Evolutionary conservation across 768 basidiomycete species (phyloP), one percentile per base, ranked within the genome.

Genomic region (Phaeotremella fagi): DNA sequence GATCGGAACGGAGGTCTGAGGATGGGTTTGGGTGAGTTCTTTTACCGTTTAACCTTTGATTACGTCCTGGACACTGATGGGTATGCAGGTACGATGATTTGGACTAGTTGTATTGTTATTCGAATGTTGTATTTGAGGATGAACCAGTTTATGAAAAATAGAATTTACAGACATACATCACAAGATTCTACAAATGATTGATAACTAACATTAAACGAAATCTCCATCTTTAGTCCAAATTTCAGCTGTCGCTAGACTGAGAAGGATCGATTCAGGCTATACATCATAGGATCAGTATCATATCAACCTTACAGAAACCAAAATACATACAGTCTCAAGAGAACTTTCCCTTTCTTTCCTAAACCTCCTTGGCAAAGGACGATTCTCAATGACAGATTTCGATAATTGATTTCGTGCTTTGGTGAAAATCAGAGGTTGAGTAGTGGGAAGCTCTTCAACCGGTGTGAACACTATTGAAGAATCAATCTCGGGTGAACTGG

Each of bases 151-250:
- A n/a, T n/a, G n/a, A n/a, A n/a, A n/a, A n/a, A n/a, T n/a, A n/a
- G n/a, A n/a, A n/a, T n/a, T n/a, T n/a, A n/a, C n/a, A n/a, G n/a
- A n/a, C n/a, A n/a, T n/a, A n/a, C n/a, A n/a, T n/a, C n/a, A n/a
- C n/a, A n/a, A n/a, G n/a, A n/a, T n/a, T n/a, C n/a, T n/a, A n/a
- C n/a, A n/a, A n/a, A n/a, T n/a, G n/a, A n/a, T n/a, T n/a, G n/a
- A n/a, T n/a, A n/a, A n/a, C n/a, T n/a, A n/a, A n/a, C n/a, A n/a
- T n/a, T n/a, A n/a, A n/a, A n/a, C n/a, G n/a, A n/a, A n/a, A n/a
- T n/a, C n/a, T n/a, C n/a, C n/a, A n/a, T n/a, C n/a, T 42, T 45
- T 55, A 22, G 60, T 57, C 63, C 63, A 65, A 12, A 59, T n/a
- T 14, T 55, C 48, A 2, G 55, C 64, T 5, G 64, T 66, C 27